Evolutionary conservation across 1,284 basidiomycete species (phyloP).

Genomic region (Moniliella sp.): DNA sequence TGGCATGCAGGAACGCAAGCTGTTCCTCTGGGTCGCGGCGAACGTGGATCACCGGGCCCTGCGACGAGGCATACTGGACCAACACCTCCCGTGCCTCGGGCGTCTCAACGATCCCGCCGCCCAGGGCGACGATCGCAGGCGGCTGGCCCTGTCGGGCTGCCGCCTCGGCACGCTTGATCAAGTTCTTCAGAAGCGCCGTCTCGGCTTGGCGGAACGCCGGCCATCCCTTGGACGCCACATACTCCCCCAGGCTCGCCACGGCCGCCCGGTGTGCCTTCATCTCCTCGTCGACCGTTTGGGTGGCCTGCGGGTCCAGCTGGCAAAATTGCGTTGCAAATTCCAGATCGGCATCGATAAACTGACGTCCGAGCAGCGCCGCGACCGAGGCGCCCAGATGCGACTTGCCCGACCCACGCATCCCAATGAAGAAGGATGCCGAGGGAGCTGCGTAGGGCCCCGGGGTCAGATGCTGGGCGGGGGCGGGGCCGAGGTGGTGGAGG

Average conservation of each 20-base stretch:
- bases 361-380: constrained; percentile 51
- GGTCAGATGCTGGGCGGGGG: constrained; percentile 6
- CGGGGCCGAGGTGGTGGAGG: constrained; percentile 1
- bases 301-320: not conserved
- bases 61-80: constrained; percentile 44
- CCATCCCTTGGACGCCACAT: constrained; percentile 58
- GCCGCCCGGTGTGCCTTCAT: too few relatives aligned
- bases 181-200: constrained; percentile 31
- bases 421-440: constrained; percentile 62
- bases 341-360: constrained; percentile 67
- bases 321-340: constrained; percentile 46
- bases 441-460: constrained; percentile 35
- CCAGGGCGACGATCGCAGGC: constrained; percentile 50
- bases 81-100: constrained; percentile 44
- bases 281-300: constrained; percentile 23
- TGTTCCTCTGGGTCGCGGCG: constrained; percentile 51
- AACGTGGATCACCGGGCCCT: constrained; percentile 51
- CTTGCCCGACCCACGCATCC: constrained; percentile 94
- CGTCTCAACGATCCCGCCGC: constrained; percentile 82
- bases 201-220: constrained; percentile 46
- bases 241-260: constrained; percentile 50
- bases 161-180: too few relatives aligned
- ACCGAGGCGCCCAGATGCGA: constrained; percentile 65
- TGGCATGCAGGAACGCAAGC: constrained; percentile 61
- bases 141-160: constrained; percentile 37